phyloP scores from a whole-genome alignment of 495 filamentous ascomycete species.

The Acidiella bohemica region DNA sequence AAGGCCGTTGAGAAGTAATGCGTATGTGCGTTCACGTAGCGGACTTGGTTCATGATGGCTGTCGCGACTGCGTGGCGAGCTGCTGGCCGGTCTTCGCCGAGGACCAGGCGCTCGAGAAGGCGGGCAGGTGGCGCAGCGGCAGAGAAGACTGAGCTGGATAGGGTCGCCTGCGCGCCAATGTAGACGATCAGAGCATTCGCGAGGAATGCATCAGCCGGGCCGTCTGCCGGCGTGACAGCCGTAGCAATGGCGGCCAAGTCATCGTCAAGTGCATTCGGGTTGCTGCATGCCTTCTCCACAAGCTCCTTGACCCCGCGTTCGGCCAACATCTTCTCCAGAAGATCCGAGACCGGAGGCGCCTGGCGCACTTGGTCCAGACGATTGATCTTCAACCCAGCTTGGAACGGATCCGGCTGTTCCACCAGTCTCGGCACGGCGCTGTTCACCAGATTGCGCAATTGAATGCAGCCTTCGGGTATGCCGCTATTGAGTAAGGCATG shows the following conservation, averaged over 20 bases:
- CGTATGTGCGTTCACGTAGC: conserved; percentile 77
- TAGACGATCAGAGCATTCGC: conserved; percentile 66
- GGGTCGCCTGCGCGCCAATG: conserved; percentile 58
- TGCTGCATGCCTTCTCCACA: conserved; percentile 51
- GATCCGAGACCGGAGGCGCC: conserved; percentile 46
- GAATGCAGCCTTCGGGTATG: conserved; percentile 72
- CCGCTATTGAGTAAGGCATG: conserved; percentile 73
- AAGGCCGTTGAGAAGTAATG: conserved; percentile 86
- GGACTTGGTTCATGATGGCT: conserved; percentile 81
- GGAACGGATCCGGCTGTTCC: conserved; percentile 71
- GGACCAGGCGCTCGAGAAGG: conserved; percentile 63
- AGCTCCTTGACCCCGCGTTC: conserved; percentile 51
- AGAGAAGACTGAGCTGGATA: conserved; percentile 50
- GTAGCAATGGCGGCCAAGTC: conserved; percentile 40
- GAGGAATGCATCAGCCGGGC: conserved; percentile 35
- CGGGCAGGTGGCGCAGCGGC: conserved; percentile 54
- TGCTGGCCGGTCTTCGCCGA: conserved; percentile 59
- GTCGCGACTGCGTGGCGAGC: conserved; percentile 71
- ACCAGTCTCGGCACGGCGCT: conserved; percentile 61
- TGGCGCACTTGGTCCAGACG: conserved; percentile 63
- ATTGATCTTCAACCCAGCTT: conserved; percentile 66
- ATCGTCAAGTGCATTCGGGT: conserved; percentile 42
- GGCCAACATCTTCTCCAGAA: conserved; percentile 45
- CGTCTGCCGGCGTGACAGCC: conserved; percentile 41
- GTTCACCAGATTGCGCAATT: conserved; percentile 80